phyloP scores from a whole-genome alignment of 768 basidiomycete species.

The Tricholoma bakamatsutake region DNA sequence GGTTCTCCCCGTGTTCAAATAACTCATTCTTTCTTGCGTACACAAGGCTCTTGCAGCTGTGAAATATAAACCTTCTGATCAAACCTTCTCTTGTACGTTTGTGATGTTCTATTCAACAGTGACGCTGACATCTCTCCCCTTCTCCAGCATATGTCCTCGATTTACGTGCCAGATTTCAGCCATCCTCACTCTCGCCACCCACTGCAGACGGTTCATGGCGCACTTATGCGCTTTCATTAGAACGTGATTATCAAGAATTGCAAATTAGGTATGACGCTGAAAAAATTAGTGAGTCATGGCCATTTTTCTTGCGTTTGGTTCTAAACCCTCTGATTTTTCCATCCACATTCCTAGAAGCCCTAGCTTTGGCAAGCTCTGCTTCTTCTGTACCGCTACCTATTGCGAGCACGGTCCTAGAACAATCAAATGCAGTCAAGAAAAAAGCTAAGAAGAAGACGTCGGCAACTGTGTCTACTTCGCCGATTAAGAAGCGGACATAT shows the following conservation, averaged over 20 bases:
- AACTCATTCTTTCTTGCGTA: neutral
- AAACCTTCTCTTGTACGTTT: conserved; percentile 36
- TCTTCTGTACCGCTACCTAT: conserved; percentile 8
- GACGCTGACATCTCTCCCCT: neutral
- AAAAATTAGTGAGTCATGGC: conserved; percentile 31
- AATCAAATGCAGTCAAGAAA: conserved; percentile 11
- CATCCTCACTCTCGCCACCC: conserved; percentile 15
- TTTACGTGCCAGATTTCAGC: conserved; percentile 30
- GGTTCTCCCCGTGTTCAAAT: neutral
- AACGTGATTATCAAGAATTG: conserved; percentile 31
- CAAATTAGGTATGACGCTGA: conserved; percentile 35
- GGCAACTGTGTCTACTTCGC: neutral
- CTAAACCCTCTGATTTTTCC: conserved; percentile 1
- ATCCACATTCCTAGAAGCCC: conserved; percentile 7
- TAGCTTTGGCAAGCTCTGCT: conserved; percentile 19
- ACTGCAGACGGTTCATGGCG: conserved; percentile 30
- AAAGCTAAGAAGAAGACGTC: conserved; percentile 15
- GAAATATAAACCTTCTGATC: conserved; percentile 36
- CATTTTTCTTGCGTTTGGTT: conserved; percentile 11
- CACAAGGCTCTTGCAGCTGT: conserved; percentile 41
- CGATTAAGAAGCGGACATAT: conserved; percentile 8
- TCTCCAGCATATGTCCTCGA: conserved; percentile 40
- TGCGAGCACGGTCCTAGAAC: conserved; percentile 10
- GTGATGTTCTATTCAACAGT: neutral
- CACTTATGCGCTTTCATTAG: conserved; percentile 34